Conservation (phyloP, 2,329 filamentous ascomycete species). For the Calonectria hawksworthii region DNA sequence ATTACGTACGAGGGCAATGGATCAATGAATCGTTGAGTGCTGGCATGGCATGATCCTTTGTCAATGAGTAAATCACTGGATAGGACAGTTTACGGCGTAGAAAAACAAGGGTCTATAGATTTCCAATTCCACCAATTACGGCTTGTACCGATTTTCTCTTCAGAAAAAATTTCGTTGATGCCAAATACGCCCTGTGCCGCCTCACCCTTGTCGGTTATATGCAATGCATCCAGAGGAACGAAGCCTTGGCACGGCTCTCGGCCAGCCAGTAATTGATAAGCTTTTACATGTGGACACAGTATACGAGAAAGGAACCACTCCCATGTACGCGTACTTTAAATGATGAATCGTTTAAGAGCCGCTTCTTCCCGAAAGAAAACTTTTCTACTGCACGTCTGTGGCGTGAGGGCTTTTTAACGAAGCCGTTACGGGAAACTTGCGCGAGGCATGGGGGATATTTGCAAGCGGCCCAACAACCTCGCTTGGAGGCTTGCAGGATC, state of each 20-base stretch:
- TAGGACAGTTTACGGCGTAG: background rate
- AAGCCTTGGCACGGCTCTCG: background rate
- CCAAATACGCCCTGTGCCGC: background rate
- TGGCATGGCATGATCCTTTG: background rate
- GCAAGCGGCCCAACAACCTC: conserved; percentile 1
- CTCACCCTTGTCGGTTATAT: background rate
- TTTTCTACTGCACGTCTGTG: background rate
- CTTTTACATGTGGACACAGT: background rate
- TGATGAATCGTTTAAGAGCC: background rate
- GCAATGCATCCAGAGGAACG: background rate
- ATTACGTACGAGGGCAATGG: conserved; percentile 31
- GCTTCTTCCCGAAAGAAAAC: background rate
- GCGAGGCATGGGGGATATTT: background rate
- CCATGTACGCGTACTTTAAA: background rate
- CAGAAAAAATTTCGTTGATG: background rate
- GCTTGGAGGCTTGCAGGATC: conserved; percentile 13
- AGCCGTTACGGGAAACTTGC: background rate
- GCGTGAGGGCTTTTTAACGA: conserved; percentile 11
- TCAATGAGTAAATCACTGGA: background rate
- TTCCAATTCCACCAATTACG: conserved; percentile 13
- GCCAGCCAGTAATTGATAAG: background rate
- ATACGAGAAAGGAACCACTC: background rate
- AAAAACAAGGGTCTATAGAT: conserved; percentile 14
- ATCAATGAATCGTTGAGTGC: background rate
- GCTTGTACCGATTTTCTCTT: background rate